These are phyloP conservation scores for Adansonia grandidieri DNA, from an alignment of 441 rosid species.

Conservation along the genomic window DNA sequence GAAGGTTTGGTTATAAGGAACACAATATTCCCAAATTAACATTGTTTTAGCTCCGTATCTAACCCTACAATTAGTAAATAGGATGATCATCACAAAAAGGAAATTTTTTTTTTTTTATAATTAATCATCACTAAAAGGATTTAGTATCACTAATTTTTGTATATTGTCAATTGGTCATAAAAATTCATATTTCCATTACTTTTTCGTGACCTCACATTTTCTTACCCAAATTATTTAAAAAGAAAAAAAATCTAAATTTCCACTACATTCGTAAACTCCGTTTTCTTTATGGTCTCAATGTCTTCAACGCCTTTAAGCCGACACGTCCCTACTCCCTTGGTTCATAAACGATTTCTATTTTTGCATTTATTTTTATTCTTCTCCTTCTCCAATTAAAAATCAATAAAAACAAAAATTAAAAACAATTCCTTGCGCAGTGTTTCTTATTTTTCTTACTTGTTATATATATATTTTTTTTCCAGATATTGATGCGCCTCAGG, in stretches of 20 bases:
- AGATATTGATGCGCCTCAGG: constrained; percentile 26
- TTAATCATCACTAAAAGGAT: no score
- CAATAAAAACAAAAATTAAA: neutral
- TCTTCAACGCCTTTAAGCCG: neutral
- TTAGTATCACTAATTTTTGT: no score
- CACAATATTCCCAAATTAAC: no score
- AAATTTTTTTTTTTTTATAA: no score
- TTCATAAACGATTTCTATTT: no score
- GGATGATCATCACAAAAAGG: no score
- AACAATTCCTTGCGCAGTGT: neutral
- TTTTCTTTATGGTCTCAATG: neutral
- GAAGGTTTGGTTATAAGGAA: no score
- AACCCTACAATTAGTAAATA: no score
- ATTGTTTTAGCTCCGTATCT: no score
- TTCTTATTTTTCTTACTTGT: neutral
- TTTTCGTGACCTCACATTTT: neutral
- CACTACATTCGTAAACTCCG: neutral
- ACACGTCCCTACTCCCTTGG: neutral
- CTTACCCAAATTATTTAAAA: no score
- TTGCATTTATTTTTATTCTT: neutral
- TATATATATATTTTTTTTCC: neutral
- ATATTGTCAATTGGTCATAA: no score
- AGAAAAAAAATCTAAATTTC: neutral
- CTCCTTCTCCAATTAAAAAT: neutral
- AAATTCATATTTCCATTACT: neutral